Evolutionary conservation across 1,284 basidiomycete genomes (phyloP).

Genomic region (Tremellales sp.): DNA sequence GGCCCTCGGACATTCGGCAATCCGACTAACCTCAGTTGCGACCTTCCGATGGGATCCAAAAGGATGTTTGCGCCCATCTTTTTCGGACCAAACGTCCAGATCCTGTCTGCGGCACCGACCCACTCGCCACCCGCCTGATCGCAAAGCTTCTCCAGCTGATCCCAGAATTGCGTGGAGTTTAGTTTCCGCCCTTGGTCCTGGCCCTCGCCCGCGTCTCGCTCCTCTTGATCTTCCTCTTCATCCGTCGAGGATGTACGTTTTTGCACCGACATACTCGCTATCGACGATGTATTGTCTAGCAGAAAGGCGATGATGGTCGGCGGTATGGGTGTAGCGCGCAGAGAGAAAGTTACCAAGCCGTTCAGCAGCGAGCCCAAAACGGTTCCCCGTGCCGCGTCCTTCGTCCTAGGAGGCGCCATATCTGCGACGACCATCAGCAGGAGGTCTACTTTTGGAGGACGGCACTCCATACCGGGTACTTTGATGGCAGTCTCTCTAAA

Average conservation of each 20-base stretch:
- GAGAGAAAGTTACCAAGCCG: conserved; percentile 72
- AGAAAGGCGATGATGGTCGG: conserved; percentile 65
- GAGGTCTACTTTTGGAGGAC: not conserved
- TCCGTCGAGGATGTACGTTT: conserved; percentile 33
- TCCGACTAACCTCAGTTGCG: conserved; percentile 43
- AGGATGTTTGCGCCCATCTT: conserved; percentile 81
- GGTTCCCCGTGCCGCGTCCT: conserved; percentile 70
- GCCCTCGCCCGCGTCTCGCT: conserved; percentile 47
- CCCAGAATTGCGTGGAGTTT: conserved; percentile 77
- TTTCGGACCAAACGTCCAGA: conserved; percentile 92
- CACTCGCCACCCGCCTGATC: conserved; percentile 74
- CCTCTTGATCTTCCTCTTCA: conserved; percentile 42
- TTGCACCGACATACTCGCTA: conserved; percentile 40
- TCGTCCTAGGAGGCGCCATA: conserved; percentile 80
- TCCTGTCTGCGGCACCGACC: conserved; percentile 64
- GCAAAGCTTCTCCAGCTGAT: conserved; percentile 62
- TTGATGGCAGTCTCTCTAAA: conserved; percentile 93
- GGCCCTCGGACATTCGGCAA: not conserved
- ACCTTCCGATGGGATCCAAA: conserved; percentile 57
- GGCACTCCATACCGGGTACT: conserved; percentile 57
- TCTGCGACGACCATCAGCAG: conserved; percentile 50
- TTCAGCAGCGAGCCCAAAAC: conserved; percentile 66
- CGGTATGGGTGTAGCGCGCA: conserved; percentile 80
- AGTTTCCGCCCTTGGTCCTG: conserved; percentile 60
- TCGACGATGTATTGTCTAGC: conserved; percentile 58